A percentile compares a stretch with the other conserved stretches of the same genome.
These are phyloP conservation scores for Tricholoma bakamatsutake DNA, from an alignment of 768 basidiomycete genomes.

Conservation along the genomic window DNA sequence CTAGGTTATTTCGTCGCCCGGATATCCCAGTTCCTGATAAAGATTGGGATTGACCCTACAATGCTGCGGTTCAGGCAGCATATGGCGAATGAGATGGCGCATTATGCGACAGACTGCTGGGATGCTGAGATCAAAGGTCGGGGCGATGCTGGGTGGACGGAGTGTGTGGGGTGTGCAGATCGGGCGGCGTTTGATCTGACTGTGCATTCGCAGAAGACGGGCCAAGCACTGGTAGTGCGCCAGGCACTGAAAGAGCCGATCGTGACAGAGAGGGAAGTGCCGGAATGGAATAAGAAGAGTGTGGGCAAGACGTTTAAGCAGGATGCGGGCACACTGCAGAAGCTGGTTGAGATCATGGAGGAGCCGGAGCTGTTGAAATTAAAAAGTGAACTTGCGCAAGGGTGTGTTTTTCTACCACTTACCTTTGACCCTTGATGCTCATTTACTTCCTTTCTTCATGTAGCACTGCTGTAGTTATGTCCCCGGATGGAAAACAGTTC, in stretches of 20 bases:
- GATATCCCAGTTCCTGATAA: conserved; percentile 82
- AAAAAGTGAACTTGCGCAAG: conserved; percentile 67
- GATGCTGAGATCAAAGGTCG: conserved; percentile 87
- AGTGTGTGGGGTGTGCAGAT: conserved; percentile 99
- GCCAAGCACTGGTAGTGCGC: conserved; percentile 79
- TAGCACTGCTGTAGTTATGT: conserved; percentile 41
- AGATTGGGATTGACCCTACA: conserved; percentile 82
- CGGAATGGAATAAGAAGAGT: conserved; percentile 81
- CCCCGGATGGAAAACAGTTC: conserved; percentile 61
- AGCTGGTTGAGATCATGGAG: conserved; percentile 57
- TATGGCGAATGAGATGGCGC: conserved; percentile 99
- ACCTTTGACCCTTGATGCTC: neutral
- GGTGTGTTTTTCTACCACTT: conserved; percentile 40
- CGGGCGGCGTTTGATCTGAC: conserved; percentile 94
- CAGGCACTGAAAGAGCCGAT: conserved; percentile 83
- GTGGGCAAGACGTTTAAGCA: conserved; percentile 88
- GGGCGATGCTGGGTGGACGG: conserved; percentile 88
- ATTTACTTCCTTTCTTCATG: neutral
- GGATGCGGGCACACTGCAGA: conserved; percentile 65
- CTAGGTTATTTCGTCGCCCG: conserved; percentile 96
- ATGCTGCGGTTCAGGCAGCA: conserved; percentile 95
- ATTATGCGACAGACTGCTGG: conserved; percentile 99
- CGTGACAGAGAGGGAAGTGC: conserved; percentile 71
- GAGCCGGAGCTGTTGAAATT: conserved; percentile 60
- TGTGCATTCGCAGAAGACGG: conserved; percentile 83